Evolutionary conservation across 495 filamentous ascomycete genomes (phyloP), one percentile per base, ranked within the genome.

Genomic region (Aspergillus panamensis): DNA sequence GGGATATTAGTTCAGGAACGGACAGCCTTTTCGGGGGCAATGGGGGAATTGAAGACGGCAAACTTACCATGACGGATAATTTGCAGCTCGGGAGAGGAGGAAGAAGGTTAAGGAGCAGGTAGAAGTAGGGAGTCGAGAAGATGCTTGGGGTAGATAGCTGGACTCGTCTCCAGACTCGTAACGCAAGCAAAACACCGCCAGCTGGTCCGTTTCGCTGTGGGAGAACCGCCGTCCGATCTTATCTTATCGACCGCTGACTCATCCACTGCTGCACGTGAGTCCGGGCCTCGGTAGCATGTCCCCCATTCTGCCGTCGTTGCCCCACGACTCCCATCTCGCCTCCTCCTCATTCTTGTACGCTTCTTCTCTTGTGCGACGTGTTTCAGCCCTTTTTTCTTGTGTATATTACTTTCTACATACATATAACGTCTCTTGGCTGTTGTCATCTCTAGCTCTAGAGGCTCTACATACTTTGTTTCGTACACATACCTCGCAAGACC

Each of bases 181-280:
- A 32, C 42, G 37, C 45, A 47, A 56, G 50, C 65, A 62, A 65
- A 60, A 68, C 64, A 68, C 64, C 61, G 63, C 63, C 64, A 66
- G 64, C 55, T 64, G 62, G 69, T 64, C 59, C 57, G 57, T 59
- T 68, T 63, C 59, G 62, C 61, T 59, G 62, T 64, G 61, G 58
- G 63, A 62, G 55, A 62, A 55, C 61, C 62, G 51, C 57, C 62
- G 32, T 43, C 52, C 40, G 52, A 63, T 65, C 64, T 75, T 68
- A 69, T 67, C 72, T 71, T 75, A 75, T 77, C 74, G 64, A 29
- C 1, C 0, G 56, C 44, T 61, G 53, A 62, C 57, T 64, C 61
- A 66, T 17, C 55, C 2, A 31, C 51, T 37, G 39, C 45, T 39
- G 53, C 61, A 64, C 57, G 59, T 60, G 59, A 64, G 54, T 57